These are phyloP conservation scores for Saccharomycopsis synnaedendra DNA, from an alignment of 805 yeast species.

Conservation along the genomic window DNA sequence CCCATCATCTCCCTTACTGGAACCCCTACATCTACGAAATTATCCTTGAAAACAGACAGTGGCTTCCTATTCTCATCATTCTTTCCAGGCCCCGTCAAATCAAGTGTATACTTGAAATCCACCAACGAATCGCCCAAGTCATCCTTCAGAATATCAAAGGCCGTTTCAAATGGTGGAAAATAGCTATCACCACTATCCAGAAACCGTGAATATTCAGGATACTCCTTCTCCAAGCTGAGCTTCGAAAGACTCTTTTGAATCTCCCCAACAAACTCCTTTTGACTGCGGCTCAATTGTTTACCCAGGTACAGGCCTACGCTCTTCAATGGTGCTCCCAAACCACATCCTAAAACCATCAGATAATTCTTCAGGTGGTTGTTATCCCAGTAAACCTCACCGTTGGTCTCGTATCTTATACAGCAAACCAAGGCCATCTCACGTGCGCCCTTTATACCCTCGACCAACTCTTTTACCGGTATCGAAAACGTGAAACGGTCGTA, in stretches of 20 bases:
- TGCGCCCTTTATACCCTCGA: constrained; percentile 22
- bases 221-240: too few species aligned
- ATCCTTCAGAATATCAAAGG: constrained; percentile 1
- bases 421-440: constrained; percentile 26
- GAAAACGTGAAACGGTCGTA: constrained; percentile 68
- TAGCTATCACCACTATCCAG: constrained; percentile 5
- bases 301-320: too few species aligned
- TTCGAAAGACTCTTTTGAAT: too few species aligned
- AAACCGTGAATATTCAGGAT: not conserved
- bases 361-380: constrained; percentile 56
- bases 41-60: too few species aligned
- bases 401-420: constrained; percentile 46
- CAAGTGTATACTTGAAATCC: not conserved
- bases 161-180: constrained; percentile 12
- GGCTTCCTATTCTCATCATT: not conserved
- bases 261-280: too few species aligned
- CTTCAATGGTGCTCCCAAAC: too few species aligned
- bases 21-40: too few species aligned
- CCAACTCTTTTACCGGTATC: constrained; percentile 36
- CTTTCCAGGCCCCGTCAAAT: not conserved
- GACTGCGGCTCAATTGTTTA: too few species aligned
- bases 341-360: constrained; percentile 23
- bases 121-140: not conserved
- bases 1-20: constrained; percentile 2
- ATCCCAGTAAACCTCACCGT: constrained; percentile 60